These are phyloP conservation scores for Tremella mesenterica DNA, from an alignment of 768 basidiomycete species.

Conservation along the genomic window DNA sequence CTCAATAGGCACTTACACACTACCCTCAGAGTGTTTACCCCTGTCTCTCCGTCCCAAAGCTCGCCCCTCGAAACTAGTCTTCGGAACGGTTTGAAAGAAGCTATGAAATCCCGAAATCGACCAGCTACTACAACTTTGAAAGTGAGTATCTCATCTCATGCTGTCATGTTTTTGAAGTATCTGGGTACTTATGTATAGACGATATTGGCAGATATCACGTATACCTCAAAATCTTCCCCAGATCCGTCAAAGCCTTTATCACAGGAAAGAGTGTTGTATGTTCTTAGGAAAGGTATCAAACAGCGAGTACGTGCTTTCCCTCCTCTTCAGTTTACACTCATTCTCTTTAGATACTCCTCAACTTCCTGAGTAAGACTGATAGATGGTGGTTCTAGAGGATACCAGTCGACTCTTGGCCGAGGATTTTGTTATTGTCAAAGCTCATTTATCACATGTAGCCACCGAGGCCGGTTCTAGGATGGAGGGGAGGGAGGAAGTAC, in stretches of 20 bases:
- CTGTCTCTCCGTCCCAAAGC: background rate
- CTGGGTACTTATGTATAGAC: background rate
- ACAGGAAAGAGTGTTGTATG: constrained; percentile 32
- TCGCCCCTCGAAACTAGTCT: constrained; percentile 27
- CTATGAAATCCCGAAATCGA: constrained; percentile 41
- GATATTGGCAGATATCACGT: constrained; percentile 39
- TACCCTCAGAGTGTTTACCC: background rate
- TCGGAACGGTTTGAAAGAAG: constrained; percentile 40
- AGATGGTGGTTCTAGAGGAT: no score
- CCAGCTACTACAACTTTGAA: constrained; percentile 31
- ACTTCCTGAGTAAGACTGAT: no score
- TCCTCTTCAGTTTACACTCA: background rate
- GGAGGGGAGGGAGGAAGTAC: no score
- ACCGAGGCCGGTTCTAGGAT: no score
- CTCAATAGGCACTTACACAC: background rate
- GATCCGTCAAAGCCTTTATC: constrained; percentile 33
- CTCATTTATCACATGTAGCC: no score
- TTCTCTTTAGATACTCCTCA: no score
- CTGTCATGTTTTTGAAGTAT: background rate
- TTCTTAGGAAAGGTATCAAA: constrained; percentile 36
- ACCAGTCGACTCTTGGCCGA: no score
- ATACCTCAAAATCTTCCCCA: constrained; percentile 34
- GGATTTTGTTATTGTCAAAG: no score
- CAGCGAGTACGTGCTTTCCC: constrained; percentile 29
- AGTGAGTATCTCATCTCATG: no score